Evolutionary conservation across 2,329 filamentous ascomycete genomes (phyloP), one percentile per base, ranked within the genome.

Genomic region (Aspergillus sp.): DNA sequence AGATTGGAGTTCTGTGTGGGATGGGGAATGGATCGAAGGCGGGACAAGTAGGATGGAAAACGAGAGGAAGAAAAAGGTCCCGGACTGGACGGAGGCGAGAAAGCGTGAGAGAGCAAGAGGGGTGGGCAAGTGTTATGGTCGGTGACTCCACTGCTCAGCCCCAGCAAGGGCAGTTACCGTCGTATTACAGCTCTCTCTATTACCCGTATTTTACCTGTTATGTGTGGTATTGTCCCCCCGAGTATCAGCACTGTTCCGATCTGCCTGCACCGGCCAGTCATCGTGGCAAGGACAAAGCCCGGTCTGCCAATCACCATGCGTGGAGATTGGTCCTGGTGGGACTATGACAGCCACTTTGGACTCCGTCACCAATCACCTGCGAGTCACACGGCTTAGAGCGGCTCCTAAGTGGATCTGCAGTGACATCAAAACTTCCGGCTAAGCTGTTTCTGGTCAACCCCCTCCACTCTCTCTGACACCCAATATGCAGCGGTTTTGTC

Each of bases 21-120:
- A 62, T 59, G 61, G 58, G 53, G 60, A 29, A 55, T 54, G 50
- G 55, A 59, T 60, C 47, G 55, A 64, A 57, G 60, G 60, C 58
- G 58, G 61, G 60, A 61, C 59, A 58, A 54, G 58, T 58, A 57
- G 25, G 25, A 29, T 29, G 25, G 25, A 29, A 29, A 29, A 29
- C 25, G 25, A 29, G 51, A 49, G 58, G 57, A 61, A 62, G 64
- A 60, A 57, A 57, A 59, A 53, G 56, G 34, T n/a, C 55, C 57
- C 54, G 58, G 57, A 59, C 56, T 50, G 58, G 63, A 64, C 60
- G 63, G 63, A 62, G 61, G 57, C 56, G 55, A 58, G 40, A 42
- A 49, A 57, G 57, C 54, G 57, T 55, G 55, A 58, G 40, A 42
- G 51, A 57, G 57, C 54, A 55, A 59, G 59, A 63, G 59, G 66